phyloP scores from a whole-genome alignment of 2,329 filamentous ascomycete species.

The Ophiosphaerella herpotricha region DNA sequence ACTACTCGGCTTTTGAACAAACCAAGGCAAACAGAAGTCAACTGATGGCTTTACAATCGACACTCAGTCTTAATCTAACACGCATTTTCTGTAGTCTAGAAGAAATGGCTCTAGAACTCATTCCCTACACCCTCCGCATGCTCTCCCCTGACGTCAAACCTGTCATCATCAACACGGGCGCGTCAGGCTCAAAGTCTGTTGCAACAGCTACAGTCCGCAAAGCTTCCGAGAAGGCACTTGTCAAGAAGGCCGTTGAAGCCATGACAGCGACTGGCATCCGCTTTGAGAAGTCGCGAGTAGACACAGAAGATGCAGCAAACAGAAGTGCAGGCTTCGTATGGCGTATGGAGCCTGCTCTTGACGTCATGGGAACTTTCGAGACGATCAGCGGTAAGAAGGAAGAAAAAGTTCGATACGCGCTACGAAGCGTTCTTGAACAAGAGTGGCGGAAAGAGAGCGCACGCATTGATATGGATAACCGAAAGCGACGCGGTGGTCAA shows the following conservation, averaged over 20 bases:
- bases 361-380: slow-evolving; percentile 75
- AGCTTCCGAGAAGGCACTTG: slow-evolving; percentile 80
- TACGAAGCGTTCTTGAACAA: slow-evolving; percentile 90
- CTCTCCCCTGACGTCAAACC: slow-evolving; percentile 90
- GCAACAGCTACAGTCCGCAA: slow-evolving; percentile 84
- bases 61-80: slow-evolving; percentile 71
- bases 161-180: slow-evolving; percentile 73
- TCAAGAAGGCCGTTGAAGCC: slow-evolving; percentile 77
- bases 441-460: slow-evolving; percentile 78
- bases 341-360: slow-evolving; percentile 92
- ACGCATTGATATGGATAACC: slow-evolving; percentile 67
- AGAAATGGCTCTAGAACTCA: slow-evolving; percentile 77
- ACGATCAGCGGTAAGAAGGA: slow-evolving; percentile 64
- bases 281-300: slow-evolving; percentile 80
- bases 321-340: slow-evolving; percentile 74
- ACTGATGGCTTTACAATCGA: slow-evolving; percentile 73
- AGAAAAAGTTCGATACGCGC: slow-evolving; percentile 83
- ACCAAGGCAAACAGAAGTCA: slow-evolving; percentile 77
- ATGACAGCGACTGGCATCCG: slow-evolving; percentile 82
- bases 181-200: slow-evolving; percentile 43
- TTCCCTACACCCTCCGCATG: slow-evolving; percentile 83
- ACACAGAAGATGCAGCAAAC: slow-evolving; percentile 62
- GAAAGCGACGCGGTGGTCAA: slow-evolving; percentile 58
- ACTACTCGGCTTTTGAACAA: slow-evolving; percentile 80
- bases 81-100: slow-evolving; percentile 80